Conservation (phyloP, 208 protist genomes). For the Crithidia mellificae region DNA sequence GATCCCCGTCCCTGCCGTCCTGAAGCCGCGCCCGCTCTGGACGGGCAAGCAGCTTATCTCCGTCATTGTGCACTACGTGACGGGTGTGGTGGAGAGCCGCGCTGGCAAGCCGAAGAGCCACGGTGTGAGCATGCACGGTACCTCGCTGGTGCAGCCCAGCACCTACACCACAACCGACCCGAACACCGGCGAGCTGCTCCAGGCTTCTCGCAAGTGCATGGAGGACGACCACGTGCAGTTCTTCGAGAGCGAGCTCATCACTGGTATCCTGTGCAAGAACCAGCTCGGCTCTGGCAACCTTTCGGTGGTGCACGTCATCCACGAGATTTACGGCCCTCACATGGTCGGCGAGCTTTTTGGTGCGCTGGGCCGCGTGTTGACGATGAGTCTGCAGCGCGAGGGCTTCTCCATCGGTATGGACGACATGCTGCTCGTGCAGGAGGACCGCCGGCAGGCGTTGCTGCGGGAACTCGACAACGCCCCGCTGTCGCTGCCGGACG, state of each 20-base stretch:
- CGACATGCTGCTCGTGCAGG: slow-evolving; percentile 94
- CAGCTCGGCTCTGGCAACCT: slow-evolving; percentile 88
- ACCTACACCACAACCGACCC: slow-evolving; percentile 70
- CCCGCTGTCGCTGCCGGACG: slow-evolving; percentile 68
- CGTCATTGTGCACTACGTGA: slow-evolving; percentile 82
- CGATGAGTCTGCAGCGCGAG: slow-evolving; percentile 92
- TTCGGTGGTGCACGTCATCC: slow-evolving; percentile 93
- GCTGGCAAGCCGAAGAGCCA: slow-evolving; percentile 12
- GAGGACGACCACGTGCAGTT: slow-evolving; percentile 90
- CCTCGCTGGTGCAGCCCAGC: slow-evolving; percentile 81
- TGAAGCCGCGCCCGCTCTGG: slow-evolving; percentile 95
- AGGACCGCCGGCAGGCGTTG: slow-evolving; percentile 64
- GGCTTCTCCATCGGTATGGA: slow-evolving; percentile 99
- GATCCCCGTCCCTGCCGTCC: slow-evolving; percentile 93
- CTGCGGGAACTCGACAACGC: slow-evolving; percentile 83
- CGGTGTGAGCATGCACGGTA: slow-evolving; percentile 87
- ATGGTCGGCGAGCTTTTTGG: slow-evolving; percentile 95
- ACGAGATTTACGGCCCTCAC: slow-evolving; percentile 98
- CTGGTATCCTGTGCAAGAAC: slow-evolving; percentile 98
- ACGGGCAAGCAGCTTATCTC: slow-evolving; percentile 98
- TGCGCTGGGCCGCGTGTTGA: slow-evolving; percentile 95
- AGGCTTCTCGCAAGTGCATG: slow-evolving; percentile 40
- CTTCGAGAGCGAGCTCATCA: slow-evolving; percentile 94
- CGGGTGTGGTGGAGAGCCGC: slow-evolving; percentile 41
- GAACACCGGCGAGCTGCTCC: slow-evolving; percentile 47